A percentile compares a stretch with the other conserved stretches of the same genome.
Conservation (phyloP, 495 filamentous ascomycete species). For the Extremus antarcticus region DNA sequence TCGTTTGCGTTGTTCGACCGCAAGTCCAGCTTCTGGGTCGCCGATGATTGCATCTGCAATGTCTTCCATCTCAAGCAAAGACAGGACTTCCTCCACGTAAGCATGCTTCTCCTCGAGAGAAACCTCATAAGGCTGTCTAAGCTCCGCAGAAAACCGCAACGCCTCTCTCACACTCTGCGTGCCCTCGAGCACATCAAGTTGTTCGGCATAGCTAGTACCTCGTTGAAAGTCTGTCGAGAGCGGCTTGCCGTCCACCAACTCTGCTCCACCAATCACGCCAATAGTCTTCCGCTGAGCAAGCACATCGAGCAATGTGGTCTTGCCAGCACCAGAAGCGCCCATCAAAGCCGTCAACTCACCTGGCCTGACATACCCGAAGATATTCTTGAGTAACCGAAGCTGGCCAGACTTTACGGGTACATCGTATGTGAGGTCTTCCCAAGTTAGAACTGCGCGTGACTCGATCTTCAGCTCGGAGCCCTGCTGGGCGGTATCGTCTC, state of each 20-base stretch:
- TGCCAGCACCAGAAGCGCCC: conserved; percentile 80
- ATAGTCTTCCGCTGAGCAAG: conserved; percentile 67
- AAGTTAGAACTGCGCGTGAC: conserved; percentile 45
- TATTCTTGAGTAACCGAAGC: conserved; percentile 54
- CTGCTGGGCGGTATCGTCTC: conserved; percentile 37
- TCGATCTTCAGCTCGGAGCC: conserved; percentile 51
- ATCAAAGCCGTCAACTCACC: conserved; percentile 72
- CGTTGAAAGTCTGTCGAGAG: conserved; percentile 65
- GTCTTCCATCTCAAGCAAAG: conserved; percentile 68
- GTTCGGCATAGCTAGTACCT: conserved; percentile 71
- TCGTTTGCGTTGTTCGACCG: conserved; percentile 82
- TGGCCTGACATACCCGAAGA: conserved; percentile 70
- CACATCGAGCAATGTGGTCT: conserved; percentile 74
- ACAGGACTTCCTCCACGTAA: conserved; percentile 76
- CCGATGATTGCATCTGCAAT: conserved; percentile 83
- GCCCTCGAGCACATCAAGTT: conserved; percentile 69
- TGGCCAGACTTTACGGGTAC: conserved; percentile 60
- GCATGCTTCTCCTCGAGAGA: conserved; percentile 63
- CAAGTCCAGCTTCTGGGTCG: conserved; percentile 61
- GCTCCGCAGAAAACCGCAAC: conserved; percentile 68
- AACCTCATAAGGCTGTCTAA: conserved; percentile 64
- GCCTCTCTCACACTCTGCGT: conserved; percentile 76
- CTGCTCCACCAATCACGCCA: conserved; percentile 63
- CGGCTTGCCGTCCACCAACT: conserved; percentile 59
- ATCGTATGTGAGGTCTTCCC: conserved; percentile 48